Percentiles rank a stretch among this genome's conserved stretches.
phyloP scores from a whole-genome alignment of 1,284 basidiomycete genomes.

The Thelephora terrestris region DNA sequence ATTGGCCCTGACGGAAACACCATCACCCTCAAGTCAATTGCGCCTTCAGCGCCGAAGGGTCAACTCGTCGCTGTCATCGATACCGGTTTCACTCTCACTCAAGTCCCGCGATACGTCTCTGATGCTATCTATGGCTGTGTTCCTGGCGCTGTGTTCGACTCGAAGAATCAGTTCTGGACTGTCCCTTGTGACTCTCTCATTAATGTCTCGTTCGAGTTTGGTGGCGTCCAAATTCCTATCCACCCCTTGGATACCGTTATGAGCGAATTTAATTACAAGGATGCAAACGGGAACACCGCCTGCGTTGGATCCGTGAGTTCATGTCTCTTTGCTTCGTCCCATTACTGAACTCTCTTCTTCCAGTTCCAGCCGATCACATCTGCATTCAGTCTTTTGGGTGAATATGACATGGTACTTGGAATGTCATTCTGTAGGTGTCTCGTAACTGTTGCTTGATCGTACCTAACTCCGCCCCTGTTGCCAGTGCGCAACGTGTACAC shows the following conservation, averaged over 20 bases:
- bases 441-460: background rate
- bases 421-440: constrained; percentile 61
- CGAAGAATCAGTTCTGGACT: constrained; percentile 49
- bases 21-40: constrained; percentile 53
- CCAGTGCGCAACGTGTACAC: constrained; percentile 62
- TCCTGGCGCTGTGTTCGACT: constrained; percentile 59
- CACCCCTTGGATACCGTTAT: constrained; percentile 67
- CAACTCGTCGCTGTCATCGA: constrained; percentile 62
- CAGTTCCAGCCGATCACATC: constrained; percentile 76
- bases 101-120: constrained; percentile 63
- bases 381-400: constrained; percentile 64
- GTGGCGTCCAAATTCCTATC: constrained; percentile 54
- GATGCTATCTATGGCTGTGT: constrained; percentile 77
- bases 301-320: constrained; percentile 59
- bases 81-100: constrained; percentile 59
- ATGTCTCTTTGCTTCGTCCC: background rate
- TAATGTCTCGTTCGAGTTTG: constrained; percentile 62
- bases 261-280: constrained; percentile 46
- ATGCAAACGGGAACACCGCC: constrained; percentile 45
- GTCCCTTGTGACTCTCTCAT: constrained; percentile 64
- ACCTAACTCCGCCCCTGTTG: background rate
- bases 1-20: constrained; percentile 63
- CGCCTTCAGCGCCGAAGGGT: constrained; percentile 31
- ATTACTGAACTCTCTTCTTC: background rate
- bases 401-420: constrained; percentile 74